Evolutionary conservation across 2,329 filamentous ascomycete species (phyloP).

Genomic region (Fusarium xylarioides): DNA sequence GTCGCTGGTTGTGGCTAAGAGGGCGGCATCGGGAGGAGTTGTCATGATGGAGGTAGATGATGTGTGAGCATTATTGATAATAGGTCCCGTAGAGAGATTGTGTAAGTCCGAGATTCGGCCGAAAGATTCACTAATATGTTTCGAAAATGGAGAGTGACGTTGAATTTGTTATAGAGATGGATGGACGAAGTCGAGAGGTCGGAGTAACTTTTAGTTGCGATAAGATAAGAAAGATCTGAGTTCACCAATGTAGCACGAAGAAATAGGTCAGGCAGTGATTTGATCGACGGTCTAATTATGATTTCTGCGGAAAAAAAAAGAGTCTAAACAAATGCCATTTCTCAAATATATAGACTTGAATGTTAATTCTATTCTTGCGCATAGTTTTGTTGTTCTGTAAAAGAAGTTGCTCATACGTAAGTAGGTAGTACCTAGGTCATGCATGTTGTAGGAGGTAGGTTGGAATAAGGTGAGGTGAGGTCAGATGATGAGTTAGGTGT

Average conservation of each 20-base stretch:
- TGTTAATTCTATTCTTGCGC: not conserved
- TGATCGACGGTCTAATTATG: not conserved
- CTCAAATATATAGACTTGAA: not conserved
- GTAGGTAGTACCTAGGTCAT: not conserved
- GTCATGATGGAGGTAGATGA: slow-evolving; percentile 14
- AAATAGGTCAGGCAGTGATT: not conserved
- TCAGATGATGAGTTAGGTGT: slow-evolving; percentile 19
- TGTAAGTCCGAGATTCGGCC: slow-evolving; percentile 13
- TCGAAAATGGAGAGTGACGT: slow-evolving; percentile 19
- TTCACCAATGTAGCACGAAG: not conserved
- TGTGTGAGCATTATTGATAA: slow-evolving; percentile 12
- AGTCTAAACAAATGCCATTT: not conserved
- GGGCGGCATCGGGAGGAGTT: slow-evolving; percentile 1
- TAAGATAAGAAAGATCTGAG: slow-evolving; percentile 16
- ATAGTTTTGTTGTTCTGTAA: not conserved
- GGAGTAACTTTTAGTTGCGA: slow-evolving; percentile 14
- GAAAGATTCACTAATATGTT: not conserved
- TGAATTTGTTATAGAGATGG: not conserved
- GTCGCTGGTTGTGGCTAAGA: slow-evolving; percentile 30
- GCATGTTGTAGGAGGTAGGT: not conserved
- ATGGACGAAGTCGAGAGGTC: not conserved
- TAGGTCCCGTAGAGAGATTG: not conserved
- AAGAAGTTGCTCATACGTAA: not conserved
- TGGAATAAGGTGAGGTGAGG: not conserved
- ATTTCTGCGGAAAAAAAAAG: not conserved